Evolutionary conservation across 371 early-diverging fungal genomes (phyloP).

Genomic region (Rhizopus microsporus): DNA sequence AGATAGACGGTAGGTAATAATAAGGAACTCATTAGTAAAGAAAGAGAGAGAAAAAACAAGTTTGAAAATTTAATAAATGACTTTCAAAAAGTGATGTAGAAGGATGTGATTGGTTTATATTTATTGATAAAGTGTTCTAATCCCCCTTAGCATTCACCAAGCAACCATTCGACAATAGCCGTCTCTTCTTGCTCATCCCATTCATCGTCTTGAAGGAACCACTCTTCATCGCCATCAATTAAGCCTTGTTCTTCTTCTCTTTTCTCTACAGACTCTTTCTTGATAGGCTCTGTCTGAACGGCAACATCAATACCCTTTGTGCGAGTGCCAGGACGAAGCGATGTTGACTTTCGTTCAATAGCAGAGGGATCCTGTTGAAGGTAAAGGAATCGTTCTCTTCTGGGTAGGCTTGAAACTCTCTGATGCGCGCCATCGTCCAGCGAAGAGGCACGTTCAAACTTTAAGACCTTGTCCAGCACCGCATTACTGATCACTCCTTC

Average conservation of each 20-base stretch:
- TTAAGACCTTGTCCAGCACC: constrained; percentile 48
- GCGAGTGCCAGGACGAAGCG: constrained; percentile 6
- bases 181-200: constrained; percentile 48
- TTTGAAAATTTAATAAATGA: background rate
- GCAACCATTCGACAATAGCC: constrained; percentile 45
- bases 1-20: constrained; percentile 59
- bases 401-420: constrained; percentile 37
- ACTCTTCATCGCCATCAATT: constrained; percentile 49
- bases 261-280: background rate
- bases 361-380: constrained; percentile 43
- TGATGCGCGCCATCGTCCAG: constrained; percentile 39
- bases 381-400: constrained; percentile 45
- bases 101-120: constrained; percentile 23
- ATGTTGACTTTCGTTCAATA: constrained; percentile 28
- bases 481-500: constrained; percentile 17
- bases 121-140: background rate
- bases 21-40: constrained; percentile 39
- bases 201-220: constrained; percentile 46
- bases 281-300: constrained; percentile 25
- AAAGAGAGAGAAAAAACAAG: background rate
- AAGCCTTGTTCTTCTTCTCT: constrained; percentile 31
- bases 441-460: constrained; percentile 47
- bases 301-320: constrained; percentile 24
- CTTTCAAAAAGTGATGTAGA: constrained; percentile 26
- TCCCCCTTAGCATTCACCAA: constrained; percentile 26